Evolutionary conservation across 208 protist genomes (phyloP), one percentile per base, ranked within the genome.

Genomic region (Trypanosoma conorhini): DNA sequence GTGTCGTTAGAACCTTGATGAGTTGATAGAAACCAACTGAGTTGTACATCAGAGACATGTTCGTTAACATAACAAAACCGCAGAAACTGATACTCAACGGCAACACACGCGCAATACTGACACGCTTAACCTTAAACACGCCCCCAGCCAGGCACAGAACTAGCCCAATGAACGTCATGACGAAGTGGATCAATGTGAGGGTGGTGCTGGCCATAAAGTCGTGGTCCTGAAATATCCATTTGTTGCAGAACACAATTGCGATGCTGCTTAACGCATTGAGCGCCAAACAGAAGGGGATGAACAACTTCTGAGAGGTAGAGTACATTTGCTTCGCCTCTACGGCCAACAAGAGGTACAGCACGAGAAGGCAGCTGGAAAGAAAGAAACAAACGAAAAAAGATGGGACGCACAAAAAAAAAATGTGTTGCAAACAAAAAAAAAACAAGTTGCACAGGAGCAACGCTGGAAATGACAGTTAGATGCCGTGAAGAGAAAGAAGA

Each of bases 21-120:
- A 96, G 83, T 79, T 98, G 94, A 69, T 97, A 98, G 59, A 97
- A 94, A 4, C 89, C 89, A 22, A 97, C 86, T 22, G 76, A 86
- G 72, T 98, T 98, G 85, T 93, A 90, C 33, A 86, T 74, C 7
- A 98, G 79, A 5, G 84, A 93, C 55, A 96, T 64, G 70, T 98
- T 98, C 12, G 86, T 94, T 33, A 97, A 77, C 24, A 90, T 82
- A 19, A 98, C 91, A 68, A 94, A 97, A 24, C 89, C 90, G 68
- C 86, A 92, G 74, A 94, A 97, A 35, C 88, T 88, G 15, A 87
- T 1, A 68, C 86, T 87, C 12, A 95, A 77, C 3, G 88, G 89
- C 2, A 97, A 19, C 15, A 97, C 74, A 57, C 86, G 77, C 17
- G 70, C 33, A 10, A 89, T 38, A 33, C 72, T 51, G 0, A 92